Evolutionary conservation across 352 stramenopile species (phyloP).

Genomic region (Pythium biforme): DNA sequence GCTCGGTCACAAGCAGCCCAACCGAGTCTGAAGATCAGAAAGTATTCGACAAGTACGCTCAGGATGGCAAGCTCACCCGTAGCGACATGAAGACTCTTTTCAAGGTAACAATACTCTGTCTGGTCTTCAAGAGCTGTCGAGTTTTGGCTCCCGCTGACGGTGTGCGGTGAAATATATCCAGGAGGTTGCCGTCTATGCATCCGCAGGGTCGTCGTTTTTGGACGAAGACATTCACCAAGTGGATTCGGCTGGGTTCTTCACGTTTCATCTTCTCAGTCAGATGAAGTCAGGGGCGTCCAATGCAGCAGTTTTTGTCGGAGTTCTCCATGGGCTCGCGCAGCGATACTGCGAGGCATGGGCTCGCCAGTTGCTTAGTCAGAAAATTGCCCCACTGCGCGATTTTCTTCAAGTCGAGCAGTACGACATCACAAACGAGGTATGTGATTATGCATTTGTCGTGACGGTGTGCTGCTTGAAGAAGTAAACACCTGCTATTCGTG

Average conservation of each 20-base stretch:
- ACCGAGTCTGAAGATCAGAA: neutral
- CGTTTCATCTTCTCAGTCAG: slow-evolving; percentile 48
- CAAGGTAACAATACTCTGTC: slow-evolving; percentile 25
- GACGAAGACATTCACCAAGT: slow-evolving; percentile 54
- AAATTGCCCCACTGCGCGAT: slow-evolving; percentile 65
- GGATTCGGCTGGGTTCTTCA: slow-evolving; percentile 44
- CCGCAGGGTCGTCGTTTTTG: slow-evolving; percentile 48
- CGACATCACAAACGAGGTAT: slow-evolving; percentile 72
- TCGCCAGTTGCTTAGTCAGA: slow-evolving; percentile 44
- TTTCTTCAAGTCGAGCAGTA: slow-evolving; percentile 70
- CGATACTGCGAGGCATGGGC: slow-evolving; percentile 77
- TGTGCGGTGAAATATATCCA: neutral
- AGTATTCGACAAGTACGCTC: slow-evolving; percentile 5
- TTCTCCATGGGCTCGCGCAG: slow-evolving; percentile 51
- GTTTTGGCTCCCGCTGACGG: neutral
- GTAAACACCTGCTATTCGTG: neutral
- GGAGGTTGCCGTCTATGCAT: neutral
- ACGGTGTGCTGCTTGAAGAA: neutral
- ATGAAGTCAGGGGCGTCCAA: slow-evolving; percentile 44
- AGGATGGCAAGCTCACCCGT: slow-evolving; percentile 7
- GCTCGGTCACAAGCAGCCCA: neutral
- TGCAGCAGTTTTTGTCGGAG: slow-evolving; percentile 47
- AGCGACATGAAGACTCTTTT: slow-evolving; percentile 26
- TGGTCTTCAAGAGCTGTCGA: neutral
- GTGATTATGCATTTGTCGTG: neutral